Evolutionary conservation across 2,329 filamentous ascomycete genomes (phyloP).

Genomic region (Hypoxylon sp.): DNA sequence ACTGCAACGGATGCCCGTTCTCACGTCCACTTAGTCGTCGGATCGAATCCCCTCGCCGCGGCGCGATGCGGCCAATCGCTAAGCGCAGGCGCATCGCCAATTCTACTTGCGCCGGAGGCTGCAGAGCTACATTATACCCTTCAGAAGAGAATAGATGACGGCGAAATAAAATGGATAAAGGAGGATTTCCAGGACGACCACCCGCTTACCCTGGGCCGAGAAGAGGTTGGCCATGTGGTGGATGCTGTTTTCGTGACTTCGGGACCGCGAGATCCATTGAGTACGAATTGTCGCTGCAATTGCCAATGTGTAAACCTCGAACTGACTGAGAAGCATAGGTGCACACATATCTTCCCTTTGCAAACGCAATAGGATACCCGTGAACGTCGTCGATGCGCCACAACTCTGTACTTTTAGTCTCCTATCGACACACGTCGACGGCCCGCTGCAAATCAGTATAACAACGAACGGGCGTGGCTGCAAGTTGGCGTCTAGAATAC

Average conservation of each 20-base stretch:
- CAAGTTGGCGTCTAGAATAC: conserved; percentile 89
- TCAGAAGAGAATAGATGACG: conserved; percentile 73
- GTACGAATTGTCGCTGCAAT: conserved; percentile 45
- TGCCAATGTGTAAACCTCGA: background rate
- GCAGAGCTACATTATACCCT: conserved; percentile 69
- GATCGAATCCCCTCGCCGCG: conserved; percentile 87
- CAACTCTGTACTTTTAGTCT: conserved; percentile 89
- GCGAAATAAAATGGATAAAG: conserved; percentile 73
- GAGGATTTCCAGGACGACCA: conserved; percentile 77
- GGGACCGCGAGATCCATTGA: conserved; percentile 59
- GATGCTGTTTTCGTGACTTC: conserved; percentile 92
- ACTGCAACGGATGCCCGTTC: conserved; percentile 76
- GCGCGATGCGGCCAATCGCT: conserved; percentile 84
- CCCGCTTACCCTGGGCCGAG: conserved; percentile 80
- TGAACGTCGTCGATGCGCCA: conserved; percentile 92
- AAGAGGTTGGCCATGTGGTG: conserved; percentile 80
- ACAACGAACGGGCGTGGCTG: conserved; percentile 96
- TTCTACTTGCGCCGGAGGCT: conserved; percentile 78
- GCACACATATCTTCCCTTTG: conserved; percentile 80
- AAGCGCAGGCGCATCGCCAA: conserved; percentile 82
- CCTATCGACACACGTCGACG: conserved; percentile 88
- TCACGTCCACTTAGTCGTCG: conserved; percentile 86
- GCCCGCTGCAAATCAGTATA: conserved; percentile 92
- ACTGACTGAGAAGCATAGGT: conserved; percentile 55
- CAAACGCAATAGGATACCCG: conserved; percentile 82